Evolutionary conservation across 768 basidiomycete species (phyloP), one percentile per base, ranked within the genome.

Genomic region (Tulasnella calospora): DNA sequence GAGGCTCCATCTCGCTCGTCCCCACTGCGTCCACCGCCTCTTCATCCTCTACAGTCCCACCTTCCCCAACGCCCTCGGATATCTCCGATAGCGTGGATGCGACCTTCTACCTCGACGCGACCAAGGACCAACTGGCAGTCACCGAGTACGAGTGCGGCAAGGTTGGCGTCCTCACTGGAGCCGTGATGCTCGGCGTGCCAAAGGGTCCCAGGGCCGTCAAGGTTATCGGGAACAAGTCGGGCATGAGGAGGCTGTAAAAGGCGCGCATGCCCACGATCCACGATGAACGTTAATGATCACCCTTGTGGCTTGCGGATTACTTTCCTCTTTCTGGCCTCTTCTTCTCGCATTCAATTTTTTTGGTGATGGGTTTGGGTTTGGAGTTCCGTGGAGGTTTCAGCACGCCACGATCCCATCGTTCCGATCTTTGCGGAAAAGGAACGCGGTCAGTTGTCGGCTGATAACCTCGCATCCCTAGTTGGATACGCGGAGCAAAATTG

Each of bases 101-200:
- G 27, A 69, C 51, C 67, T 70, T 78, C 67, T 79, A 71, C 79
- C 70, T 79, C 57, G 78, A 75, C 47, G 61, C 36, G 13, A 57
- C 36, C 78, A 73, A 51, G 71, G 41, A 69, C 47, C 79, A 76
- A 15, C 40, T 40, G 47, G 71, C 69, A 30, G 79, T 80, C n/a
- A 79, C 78, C 17, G 79, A 79, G 35, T 80, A 80, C 79, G 79
- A 80, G 79, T 80, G 79, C 35, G 79, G 79, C 21, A 79, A 79
- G 47, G 79, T 80, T 47, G 79, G 79, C 8, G 79, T 80, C 69
- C 71, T 80, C n/a, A 77, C 80, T 35, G 79, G 79, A 38, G 79
- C 79, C 13, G 79, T 80, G 38, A 80, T 80, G 79, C 79, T 80
- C 71, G 79, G 79, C 23, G 79, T 80, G 19, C 79, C 79, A 1